These are phyloP conservation scores for Heterobasidion annosum DNA, from an alignment of 1,284 basidiomycete species.

Conservation along the genomic window DNA sequence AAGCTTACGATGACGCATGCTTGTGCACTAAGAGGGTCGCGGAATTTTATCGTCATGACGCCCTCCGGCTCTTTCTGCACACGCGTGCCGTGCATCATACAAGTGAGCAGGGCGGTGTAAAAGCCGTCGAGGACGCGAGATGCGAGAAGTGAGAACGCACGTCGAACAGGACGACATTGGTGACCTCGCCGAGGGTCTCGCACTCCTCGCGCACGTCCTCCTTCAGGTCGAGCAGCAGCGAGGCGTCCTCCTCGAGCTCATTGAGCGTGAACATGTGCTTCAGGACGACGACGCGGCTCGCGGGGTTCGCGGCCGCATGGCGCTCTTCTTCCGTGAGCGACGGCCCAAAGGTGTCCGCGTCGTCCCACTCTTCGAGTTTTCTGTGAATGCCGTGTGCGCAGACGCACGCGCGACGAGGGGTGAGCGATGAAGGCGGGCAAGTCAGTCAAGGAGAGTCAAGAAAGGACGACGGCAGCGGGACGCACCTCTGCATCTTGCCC, in stretches of 20 bases:
- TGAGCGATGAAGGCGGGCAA: no score
- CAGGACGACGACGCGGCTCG: constrained; percentile 79
- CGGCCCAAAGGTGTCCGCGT: constrained; percentile 78
- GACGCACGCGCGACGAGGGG: no score
- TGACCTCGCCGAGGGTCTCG: constrained; percentile 86
- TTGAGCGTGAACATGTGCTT: constrained; percentile 92
- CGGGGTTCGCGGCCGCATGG: constrained; percentile 33
- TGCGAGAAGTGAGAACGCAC: constrained; percentile 36
- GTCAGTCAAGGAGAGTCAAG: neutral
- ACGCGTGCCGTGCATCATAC: neutral
- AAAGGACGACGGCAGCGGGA: constrained; percentile 4
- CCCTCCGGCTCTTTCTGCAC: constrained; percentile 86
- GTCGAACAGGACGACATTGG: constrained; percentile 94
- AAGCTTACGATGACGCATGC: constrained; percentile 75
- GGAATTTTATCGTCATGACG: constrained; percentile 95
- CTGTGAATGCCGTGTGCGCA: constrained; percentile 24
- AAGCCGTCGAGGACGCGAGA: constrained; percentile 4
- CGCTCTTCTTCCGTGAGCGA: constrained; percentile 46
- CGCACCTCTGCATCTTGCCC: constrained; percentile 85
- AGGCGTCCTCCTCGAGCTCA: constrained; percentile 83
- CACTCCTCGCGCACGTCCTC: constrained; percentile 96
- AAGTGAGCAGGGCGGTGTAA: neutral
- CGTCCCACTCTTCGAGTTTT: constrained; percentile 82
- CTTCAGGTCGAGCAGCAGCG: constrained; percentile 87
- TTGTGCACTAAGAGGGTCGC: constrained; percentile 78